phyloP scores from a whole-genome alignment of 1,284 basidiomycete genomes.

The Mrakiaceae sp. region DNA sequence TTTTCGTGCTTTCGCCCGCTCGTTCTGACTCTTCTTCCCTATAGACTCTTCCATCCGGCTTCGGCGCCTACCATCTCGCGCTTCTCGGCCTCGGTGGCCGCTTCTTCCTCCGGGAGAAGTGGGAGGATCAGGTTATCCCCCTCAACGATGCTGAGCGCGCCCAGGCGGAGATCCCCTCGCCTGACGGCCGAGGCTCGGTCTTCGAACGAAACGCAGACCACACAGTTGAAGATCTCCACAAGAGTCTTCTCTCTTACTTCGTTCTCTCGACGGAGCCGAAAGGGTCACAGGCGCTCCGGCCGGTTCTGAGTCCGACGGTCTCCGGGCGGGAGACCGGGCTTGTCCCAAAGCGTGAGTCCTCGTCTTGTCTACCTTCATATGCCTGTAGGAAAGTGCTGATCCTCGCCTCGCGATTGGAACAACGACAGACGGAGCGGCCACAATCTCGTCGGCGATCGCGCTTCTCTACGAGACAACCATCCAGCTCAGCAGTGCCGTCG shows the following conservation, averaged over 20 bases:
- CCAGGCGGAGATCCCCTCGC: conserved; percentile 44
- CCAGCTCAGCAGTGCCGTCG: conserved; percentile 50
- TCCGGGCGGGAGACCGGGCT: conserved; percentile 32
- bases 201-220: conserved; percentile 18
- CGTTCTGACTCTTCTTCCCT: conserved; percentile 23
- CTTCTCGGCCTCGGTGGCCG: conserved; percentile 64
- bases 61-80: conserved; percentile 71
- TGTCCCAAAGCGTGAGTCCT: conserved; percentile 23
- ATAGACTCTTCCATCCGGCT: conserved; percentile 52
- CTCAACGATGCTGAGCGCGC: conserved; percentile 57
- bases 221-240: conserved; percentile 27
- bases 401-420: neutral
- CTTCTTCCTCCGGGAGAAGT: conserved; percentile 54
- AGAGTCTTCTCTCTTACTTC: conserved; percentile 26
- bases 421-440: conserved; percentile 54
- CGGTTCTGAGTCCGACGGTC: conserved; percentile 40
- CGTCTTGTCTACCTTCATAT: conserved; percentile 18
- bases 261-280: conserved; percentile 17
- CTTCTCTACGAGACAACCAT: conserved; percentile 52
- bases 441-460: conserved; percentile 60
- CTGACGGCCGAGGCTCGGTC: conserved; percentile 21
- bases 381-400: conserved; percentile 10
- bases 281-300: conserved; percentile 38
- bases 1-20: neutral
- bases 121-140: conserved; percentile 51